Evolutionary conservation across 2,329 filamentous ascomycete genomes (phyloP).

Genomic region (Diaporthe citriasiana): DNA sequence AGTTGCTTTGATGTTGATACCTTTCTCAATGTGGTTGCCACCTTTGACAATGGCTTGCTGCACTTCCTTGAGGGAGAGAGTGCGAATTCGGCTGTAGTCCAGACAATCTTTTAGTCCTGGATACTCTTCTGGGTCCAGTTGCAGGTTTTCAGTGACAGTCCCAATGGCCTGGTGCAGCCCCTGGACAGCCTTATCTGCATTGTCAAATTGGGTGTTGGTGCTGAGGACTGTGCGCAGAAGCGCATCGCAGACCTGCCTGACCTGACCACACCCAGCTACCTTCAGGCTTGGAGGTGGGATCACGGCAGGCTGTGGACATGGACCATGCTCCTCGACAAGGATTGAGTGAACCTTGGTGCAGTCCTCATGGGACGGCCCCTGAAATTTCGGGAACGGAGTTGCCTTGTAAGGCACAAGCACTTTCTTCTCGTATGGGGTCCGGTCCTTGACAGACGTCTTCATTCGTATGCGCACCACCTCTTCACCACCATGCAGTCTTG

Average conservation of each 20-base stretch:
- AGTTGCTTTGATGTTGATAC: constrained; percentile 79
- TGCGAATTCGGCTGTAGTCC: constrained; percentile 79
- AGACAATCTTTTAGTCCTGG: constrained; percentile 51
- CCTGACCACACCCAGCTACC: constrained; percentile 76
- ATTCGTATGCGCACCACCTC: constrained; percentile 25
- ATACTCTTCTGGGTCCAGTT: constrained; percentile 14
- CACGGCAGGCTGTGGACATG: constrained; percentile 72
- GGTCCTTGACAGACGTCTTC: constrained; percentile 25
- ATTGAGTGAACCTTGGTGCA: constrained; percentile 78
- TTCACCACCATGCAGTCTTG: not conserved
- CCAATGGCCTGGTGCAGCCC: constrained; percentile 59
- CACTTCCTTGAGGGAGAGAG: constrained; percentile 71
- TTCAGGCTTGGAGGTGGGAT: constrained; percentile 79
- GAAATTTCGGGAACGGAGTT: constrained; percentile 76
- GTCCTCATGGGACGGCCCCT: constrained; percentile 75
- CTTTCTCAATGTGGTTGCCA: constrained; percentile 79
- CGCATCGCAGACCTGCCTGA: constrained; percentile 68
- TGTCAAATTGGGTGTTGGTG: constrained; percentile 62
- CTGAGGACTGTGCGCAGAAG: constrained; percentile 67
- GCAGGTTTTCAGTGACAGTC: constrained; percentile 33
- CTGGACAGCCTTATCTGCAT: constrained; percentile 74
- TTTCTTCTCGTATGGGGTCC: constrained; percentile 37
- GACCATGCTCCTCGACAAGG: constrained; percentile 76
- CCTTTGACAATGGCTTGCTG: constrained; percentile 77
- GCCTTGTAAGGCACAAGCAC: constrained; percentile 35